These are phyloP conservation scores for Tephrocybe sp. DNA, from an alignment of 768 basidiomycete genomes.

Conservation along the genomic window DNA sequence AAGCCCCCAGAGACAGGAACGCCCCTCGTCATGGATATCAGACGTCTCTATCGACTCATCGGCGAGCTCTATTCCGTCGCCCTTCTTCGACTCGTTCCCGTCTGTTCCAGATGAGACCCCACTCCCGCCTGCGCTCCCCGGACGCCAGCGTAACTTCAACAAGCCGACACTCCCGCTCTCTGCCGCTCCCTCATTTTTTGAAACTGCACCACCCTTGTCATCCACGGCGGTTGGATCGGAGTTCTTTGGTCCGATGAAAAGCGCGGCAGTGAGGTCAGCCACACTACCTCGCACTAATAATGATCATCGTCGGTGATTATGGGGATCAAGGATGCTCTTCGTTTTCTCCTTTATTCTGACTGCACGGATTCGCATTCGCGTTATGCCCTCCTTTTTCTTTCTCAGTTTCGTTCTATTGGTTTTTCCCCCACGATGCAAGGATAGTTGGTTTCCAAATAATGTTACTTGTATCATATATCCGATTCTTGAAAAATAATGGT, in stretches of 20 bases:
- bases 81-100: slow-evolving; percentile 68
- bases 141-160: slow-evolving; percentile 9
- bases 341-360: no score
- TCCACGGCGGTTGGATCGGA: slow-evolving; percentile 18
- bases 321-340: not conserved
- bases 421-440: not conserved
- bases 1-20: slow-evolving; percentile 21
- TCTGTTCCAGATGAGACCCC: slow-evolving; percentile 58
- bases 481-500: slow-evolving; percentile 5
- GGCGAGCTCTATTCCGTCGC: slow-evolving; percentile 42
- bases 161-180: slow-evolving; percentile 15
- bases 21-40: slow-evolving; percentile 48
- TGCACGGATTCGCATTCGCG: not conserved
- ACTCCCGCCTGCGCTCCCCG: slow-evolving; percentile 17
- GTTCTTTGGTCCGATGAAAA: slow-evolving; percentile 13
- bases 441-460: slow-evolving; percentile 16
- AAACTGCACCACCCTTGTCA: slow-evolving; percentile 15
- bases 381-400: not conserved
- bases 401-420: not conserved
- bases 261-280: slow-evolving; percentile 8
- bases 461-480: slow-evolving; percentile 16
- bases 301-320: slow-evolving; percentile 4
- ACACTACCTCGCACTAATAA: slow-evolving; percentile 7
- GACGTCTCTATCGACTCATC: slow-evolving; percentile 38
- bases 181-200: slow-evolving; percentile 18